Base-by-base conservation (phyloP, 139 green algal genomes). In the Coelastrella sp. region DNA sequence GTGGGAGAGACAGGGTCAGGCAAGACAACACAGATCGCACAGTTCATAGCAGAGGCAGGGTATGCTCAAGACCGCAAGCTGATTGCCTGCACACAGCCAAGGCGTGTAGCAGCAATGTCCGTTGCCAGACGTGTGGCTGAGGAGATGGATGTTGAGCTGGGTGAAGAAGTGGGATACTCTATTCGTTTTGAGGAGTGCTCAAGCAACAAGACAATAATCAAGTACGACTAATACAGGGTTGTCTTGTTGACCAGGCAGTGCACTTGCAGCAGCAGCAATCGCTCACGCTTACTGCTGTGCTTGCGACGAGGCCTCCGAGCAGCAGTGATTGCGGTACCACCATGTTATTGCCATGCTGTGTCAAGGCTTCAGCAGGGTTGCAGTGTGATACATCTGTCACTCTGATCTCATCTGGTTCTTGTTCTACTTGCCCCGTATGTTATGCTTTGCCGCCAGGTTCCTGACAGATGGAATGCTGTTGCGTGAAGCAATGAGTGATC, bases 21-120 rank as follows among this genome's bases (percentile, higher is more conserved):
- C 48, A 99, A 99, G 90, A 99, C 98, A 9, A 99, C 98, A n/a
- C 98, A 99, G 92, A 98, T 99, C 34, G 92, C 95, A n/a, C 96
- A 99, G 92, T 99, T 99, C 75, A 94, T 98, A 37, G 89, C 92
- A 0, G 96, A 99, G 76, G 93, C 94, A 7, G 96, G 97, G 5
- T 98, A 97, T 86, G 92, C 90, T 4, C 68, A 86, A 30, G 88
- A 87, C 38, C 84, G 92, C 48, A 96, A 96, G 62, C 89, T 89
- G 60, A 90, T 95, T 35, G 89, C 87, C 0, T 95, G 91, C 88
- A 98, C 98, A 35, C 98, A 99, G 92, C 98, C 98, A 4, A 84
- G 98, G 1, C 89, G 98, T 45, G 95, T 99, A 85, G 96, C 96
- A 13, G 98, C 97, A 34, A 99, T 99, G 96, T 94, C 85, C 1